Evolutionary conservation across 169 alveolate species (phyloP), one percentile per base, ranked within the genome.

Genomic region (Eimeria necatrix): DNA sequence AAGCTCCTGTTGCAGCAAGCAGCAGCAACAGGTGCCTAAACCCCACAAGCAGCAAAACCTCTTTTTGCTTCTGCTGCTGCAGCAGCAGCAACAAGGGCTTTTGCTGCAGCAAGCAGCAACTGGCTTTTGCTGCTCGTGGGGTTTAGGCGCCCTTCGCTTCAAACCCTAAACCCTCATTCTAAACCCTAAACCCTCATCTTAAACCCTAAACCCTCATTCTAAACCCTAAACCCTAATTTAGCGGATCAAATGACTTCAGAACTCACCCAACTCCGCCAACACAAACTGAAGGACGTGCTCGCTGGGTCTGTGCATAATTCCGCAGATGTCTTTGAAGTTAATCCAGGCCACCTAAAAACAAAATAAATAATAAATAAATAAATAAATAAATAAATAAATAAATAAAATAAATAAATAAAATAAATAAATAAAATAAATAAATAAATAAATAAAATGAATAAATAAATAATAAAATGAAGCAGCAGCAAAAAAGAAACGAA

Each of bases 261-360:
- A 10, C 84, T 16, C 7, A 64, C 99, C 99, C 80, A 98, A 89
- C 97, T 98, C 99, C 32, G 99, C 97, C n/a, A 98, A 88, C 53
- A 98, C 99, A 95, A 98, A 98, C 96, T 97, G 98, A 78, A 97
- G 96, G n/a, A 98, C 99, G 96, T 98, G 99, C 94, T 98, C 99
- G 89, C 96, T 97, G 83, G 97, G 97, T 59, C 99, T 96, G 78
- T 98, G 98, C 99, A 98, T 98, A 59, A 98, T 97, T 32, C 95
- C 94, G 95, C 99, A 97, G 80, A 98, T 98, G 86, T 98, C 99
- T 64, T 97, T 98, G 96, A 98, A 99, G 97, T 99, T 99, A 84
- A 97, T 97, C 99, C 99, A 98, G 20, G 99, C 99, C 2, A 98
- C 94, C 94, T 88, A 56, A 18, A 71, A 20, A 22, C 22, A 48